Evolutionary conservation across 78 protist genomes (phyloP).

Genomic region (Protostelium mycophagum): DNA sequence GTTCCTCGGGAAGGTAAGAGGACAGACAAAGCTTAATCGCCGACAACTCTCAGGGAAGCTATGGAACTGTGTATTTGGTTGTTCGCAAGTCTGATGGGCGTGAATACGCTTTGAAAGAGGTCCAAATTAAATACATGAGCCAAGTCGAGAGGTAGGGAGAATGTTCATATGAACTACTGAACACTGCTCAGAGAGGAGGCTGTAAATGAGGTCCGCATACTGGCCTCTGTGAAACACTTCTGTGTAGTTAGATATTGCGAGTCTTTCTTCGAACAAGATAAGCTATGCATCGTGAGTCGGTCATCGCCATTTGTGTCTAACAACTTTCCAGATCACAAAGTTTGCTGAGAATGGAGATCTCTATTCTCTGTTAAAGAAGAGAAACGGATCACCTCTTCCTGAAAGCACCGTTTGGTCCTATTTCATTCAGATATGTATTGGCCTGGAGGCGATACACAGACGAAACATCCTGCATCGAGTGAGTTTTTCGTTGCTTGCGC

Average conservation of each 20-base stretch:
- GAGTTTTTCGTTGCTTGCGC: neutral
- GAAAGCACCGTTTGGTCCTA: constrained; percentile 55
- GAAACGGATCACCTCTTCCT: neutral
- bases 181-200: constrained; percentile 23
- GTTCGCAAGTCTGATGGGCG: constrained; percentile 6
- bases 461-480: neutral
- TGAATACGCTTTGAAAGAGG: constrained; percentile 65
- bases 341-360: constrained; percentile 36
- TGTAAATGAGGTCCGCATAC: constrained; percentile 46
- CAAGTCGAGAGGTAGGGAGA: constrained; percentile 20
- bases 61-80: constrained; percentile 37
- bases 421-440: constrained; percentile 62
- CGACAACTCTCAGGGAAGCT: constrained; percentile 21
- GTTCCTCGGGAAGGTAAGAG: neutral
- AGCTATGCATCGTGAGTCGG: constrained; percentile 20
- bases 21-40: neutral
- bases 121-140: constrained; percentile 35
- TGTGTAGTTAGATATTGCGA: constrained; percentile 32
- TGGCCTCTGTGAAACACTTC: constrained; percentile 45
- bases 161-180: neutral
- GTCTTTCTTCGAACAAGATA: constrained; percentile 32
- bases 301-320: neutral
- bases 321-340: constrained; percentile 20
- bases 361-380: neutral
- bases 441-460: constrained; percentile 35